Evolutionary conservation across 2,329 filamentous ascomycete genomes (phyloP).

Genomic region (Beauveria medogensis): DNA sequence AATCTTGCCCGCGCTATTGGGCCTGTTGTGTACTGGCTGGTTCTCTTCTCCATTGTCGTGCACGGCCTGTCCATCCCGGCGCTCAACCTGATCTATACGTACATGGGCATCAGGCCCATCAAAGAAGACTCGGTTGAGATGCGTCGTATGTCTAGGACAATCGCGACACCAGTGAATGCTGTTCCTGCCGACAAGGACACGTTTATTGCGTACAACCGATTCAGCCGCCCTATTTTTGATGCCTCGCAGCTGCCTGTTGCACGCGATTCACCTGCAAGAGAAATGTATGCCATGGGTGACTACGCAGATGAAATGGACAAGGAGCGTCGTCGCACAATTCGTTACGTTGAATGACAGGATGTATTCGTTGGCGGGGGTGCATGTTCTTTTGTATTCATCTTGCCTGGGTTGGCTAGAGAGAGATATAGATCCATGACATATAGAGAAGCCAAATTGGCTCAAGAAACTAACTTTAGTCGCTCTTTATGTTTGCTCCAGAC

Average conservation of each 20-base stretch:
- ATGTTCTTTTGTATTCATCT: not conserved
- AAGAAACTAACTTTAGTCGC: slow-evolving; percentile 6
- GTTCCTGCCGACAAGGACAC: slow-evolving; percentile 27
- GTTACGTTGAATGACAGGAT: slow-evolving; percentile 2
- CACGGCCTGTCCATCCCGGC: slow-evolving; percentile 41
- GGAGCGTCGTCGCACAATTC: slow-evolving; percentile 4
- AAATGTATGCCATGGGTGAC: not conserved
- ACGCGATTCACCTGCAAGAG: not conserved
- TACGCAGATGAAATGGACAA: not conserved
- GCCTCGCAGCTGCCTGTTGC: slow-evolving; percentile 4
- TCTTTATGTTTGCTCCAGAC: not conserved
- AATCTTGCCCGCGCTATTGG: slow-evolving; percentile 28
- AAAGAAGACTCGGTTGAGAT: slow-evolving; percentile 34
- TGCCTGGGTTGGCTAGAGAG: not conserved
- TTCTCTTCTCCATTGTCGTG: slow-evolving; percentile 34
- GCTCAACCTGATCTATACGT: slow-evolving; percentile 31
- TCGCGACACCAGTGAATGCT: slow-evolving; percentile 32
- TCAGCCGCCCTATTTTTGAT: slow-evolving; percentile 30
- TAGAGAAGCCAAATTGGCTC: not conserved
- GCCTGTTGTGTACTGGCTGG: slow-evolving; percentile 12
- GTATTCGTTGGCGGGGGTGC: not conserved
- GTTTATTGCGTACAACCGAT: slow-evolving; percentile 41
- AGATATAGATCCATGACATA: not conserved
- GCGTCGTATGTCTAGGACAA: slow-evolving; percentile 28
- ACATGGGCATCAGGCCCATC: slow-evolving; percentile 31